Percentiles rank a stretch among this genome's conserved stretches.
These are phyloP conservation scores for Trichophyton schoenleinii DNA, from an alignment of 2,329 filamentous ascomycete genomes.

Conservation along the genomic window DNA sequence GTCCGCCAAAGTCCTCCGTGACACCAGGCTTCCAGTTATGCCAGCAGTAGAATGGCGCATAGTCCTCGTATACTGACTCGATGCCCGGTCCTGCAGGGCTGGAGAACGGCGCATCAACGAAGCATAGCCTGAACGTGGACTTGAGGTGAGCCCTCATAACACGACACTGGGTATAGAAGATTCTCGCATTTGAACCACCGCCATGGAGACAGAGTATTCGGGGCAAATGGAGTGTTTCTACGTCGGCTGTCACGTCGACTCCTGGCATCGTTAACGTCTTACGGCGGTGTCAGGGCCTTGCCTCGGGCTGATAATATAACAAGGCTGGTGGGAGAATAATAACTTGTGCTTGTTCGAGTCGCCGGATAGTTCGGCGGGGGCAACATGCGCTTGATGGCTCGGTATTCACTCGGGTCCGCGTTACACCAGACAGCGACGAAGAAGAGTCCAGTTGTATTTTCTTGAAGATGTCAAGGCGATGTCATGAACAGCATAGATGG, in stretches of 20 bases:
- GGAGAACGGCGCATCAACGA: conserved; percentile 56
- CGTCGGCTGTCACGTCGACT: not conserved
- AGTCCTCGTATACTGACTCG: conserved; percentile 50
- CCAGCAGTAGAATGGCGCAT: conserved; percentile 53
- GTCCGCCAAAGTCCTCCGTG: conserved; percentile 25
- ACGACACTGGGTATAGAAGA: conserved; percentile 59
- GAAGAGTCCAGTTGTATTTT: not conserved
- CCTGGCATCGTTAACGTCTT: not conserved
- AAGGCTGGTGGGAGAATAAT: not conserved
- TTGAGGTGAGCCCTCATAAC: conserved; percentile 39
- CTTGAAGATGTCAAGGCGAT: not conserved
- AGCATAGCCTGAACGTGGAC: conserved; percentile 56
- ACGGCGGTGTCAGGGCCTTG: not conserved
- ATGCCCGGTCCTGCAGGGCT: conserved; percentile 48
- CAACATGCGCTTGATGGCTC: not conserved
- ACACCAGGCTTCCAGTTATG: conserved; percentile 49
- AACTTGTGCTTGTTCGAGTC: not conserved
- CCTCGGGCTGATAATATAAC: not conserved
- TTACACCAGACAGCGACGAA: not conserved
- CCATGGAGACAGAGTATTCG: conserved; percentile 73
- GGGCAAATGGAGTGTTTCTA: conserved; percentile 36
- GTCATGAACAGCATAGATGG: not conserved
- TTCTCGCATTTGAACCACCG: conserved; percentile 57
- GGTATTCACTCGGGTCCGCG: not conserved
- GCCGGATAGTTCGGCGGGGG: not conserved